A percentile compares a stretch with the other conserved stretches of the same genome.
phyloP scores from a whole-genome alignment of 768 basidiomycete species.

The Hypholoma fasciculare region DNA sequence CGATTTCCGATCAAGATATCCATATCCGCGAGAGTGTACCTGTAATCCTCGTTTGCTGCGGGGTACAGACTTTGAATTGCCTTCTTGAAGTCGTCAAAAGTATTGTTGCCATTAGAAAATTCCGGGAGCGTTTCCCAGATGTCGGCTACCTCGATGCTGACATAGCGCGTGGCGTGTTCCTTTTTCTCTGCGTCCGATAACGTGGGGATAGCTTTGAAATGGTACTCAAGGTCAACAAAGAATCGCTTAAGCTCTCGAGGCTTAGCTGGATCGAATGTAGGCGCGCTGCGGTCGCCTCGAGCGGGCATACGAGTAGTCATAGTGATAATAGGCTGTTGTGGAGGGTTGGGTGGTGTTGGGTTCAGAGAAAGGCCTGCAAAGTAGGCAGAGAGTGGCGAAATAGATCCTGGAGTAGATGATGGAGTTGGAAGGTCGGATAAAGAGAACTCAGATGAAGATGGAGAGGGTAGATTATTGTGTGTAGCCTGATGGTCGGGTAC shows the following conservation, averaged over 20 bases:
- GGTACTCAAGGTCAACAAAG: conserved; percentile 16
- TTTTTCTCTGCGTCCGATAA: conserved; percentile 16
- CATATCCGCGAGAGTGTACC: conserved; percentile 21
- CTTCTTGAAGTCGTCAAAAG: too few relatives aligned
- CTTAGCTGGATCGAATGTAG: conserved; percentile 13
- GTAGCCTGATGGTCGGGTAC: too few relatives aligned
- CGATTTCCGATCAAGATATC: conserved; percentile 19
- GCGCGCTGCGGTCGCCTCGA: conserved; percentile 15
- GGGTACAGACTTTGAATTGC: conserved; percentile 21
- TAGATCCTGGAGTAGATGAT: too few relatives aligned
- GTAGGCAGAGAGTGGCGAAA: too few relatives aligned
- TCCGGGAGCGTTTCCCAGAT: too few relatives aligned
- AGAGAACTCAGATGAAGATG: too few relatives aligned
- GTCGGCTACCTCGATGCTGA: too few relatives aligned
- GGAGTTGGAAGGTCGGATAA: too few relatives aligned
- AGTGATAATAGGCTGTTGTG: too few relatives aligned
- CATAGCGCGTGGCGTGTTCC: conserved; percentile 21
- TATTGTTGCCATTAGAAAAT: too few relatives aligned
- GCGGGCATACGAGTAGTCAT: conserved; percentile 15
- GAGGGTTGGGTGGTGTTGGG: background rate
- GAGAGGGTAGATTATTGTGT: too few relatives aligned
- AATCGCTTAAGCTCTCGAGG: conserved; percentile 17
- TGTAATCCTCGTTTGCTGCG: conserved; percentile 12
- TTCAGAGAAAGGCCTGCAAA: background rate
- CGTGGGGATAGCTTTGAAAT: conserved; percentile 10